Base-by-base conservation (phyloP, 108 stramenopile species). In the Nitzschia palea region DNA sequence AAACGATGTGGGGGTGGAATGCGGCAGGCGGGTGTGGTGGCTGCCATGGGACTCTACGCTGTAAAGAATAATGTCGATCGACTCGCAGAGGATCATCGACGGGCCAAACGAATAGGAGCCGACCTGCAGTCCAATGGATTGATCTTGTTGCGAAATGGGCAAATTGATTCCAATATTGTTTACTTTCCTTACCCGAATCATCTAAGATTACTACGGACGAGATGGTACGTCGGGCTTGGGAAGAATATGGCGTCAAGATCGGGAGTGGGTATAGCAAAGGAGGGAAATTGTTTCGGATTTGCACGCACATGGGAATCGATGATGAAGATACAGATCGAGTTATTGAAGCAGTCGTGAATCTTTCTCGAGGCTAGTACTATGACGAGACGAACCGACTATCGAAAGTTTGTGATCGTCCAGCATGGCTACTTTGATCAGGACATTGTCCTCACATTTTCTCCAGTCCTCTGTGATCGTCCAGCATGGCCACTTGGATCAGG, bases 1-100 rank as follows among this genome's bases (percentile, higher is more conserved):
- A 99, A 99, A 78, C 91, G 95, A 18, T 76, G 94, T 33, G 98
- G 98, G 0, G 98, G 98, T 23, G 97, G 97, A 6, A 98, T 98
- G 97, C 83, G 98, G 28, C 98, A 99, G 54, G 88, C 80, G 1
- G 96, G 97, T 33, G 88, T 96, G 0, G 76, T 98, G 33, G 97
- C 97, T 6, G 83, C 92, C 28, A 89, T 94, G 86, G 95, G 95
- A 4, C 68, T 96, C 67, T 86, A 88, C 67, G 97, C 95, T 2
- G 71, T 98, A 14, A 51, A 87, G 51, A 82, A 96, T 64, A 82
- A 89, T 62, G 77, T 95, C 8, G 83, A 84, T n/a, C 73, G 95
- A 48, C 73, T 99, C 18, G 76, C 64, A 18, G 87, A 94, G 9
- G 98, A 99, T 80, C 94, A 92, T 70, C 58, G 8, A 0, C 57